Evolutionary conservation across 345 rosid genomes (phyloP), one percentile per base, ranked within the genome.

Genomic region (Dipteronia dyeriana): DNA sequence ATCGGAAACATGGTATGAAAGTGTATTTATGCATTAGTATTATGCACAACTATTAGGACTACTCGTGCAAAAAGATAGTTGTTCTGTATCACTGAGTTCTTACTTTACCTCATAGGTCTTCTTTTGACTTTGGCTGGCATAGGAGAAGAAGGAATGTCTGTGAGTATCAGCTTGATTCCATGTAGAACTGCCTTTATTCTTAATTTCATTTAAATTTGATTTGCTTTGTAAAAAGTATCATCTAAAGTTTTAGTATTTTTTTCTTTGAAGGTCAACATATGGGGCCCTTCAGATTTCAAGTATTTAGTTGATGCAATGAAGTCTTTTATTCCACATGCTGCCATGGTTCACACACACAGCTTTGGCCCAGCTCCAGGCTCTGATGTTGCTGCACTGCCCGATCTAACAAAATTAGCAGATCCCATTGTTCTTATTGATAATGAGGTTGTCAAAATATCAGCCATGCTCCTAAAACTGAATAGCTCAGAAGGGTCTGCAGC

Each of bases 261-360:
- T 25, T 14, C 67, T 86, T 68, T 74, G 64, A 83, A 93, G 99
- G 97, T 95, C 78, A 95, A 95, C 71, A 73, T 95, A 62, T 95
- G 99, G 94, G 99, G 99, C 56, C 97, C 98, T 68, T 95, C 97
- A n/a, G 96, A 95, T 91, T 94, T 95, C 60, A 86, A 92, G 75
- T 87, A 84, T 75, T 83, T 95, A 80, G 94, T 93, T 70, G 89
- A 92, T 85, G 99, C 98, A 34, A 94, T 95, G 99, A 92, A 85
- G 81, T 92, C 90, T 59, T 95, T 95, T 83, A 90, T 92, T 83
- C 98, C 98, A 72, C 95, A 91, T 77, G 97, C 98, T 71, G 91
- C 99, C 68, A 95, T 94, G 99, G 97, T 95, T 84, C 94, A 95
- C 74, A 89, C 99, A 7, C 85, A 78, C 61, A 85, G 97, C 80